Conservation (phyloP, 208 protist genomes). For the Acanthamoeba royreba region DNA sequence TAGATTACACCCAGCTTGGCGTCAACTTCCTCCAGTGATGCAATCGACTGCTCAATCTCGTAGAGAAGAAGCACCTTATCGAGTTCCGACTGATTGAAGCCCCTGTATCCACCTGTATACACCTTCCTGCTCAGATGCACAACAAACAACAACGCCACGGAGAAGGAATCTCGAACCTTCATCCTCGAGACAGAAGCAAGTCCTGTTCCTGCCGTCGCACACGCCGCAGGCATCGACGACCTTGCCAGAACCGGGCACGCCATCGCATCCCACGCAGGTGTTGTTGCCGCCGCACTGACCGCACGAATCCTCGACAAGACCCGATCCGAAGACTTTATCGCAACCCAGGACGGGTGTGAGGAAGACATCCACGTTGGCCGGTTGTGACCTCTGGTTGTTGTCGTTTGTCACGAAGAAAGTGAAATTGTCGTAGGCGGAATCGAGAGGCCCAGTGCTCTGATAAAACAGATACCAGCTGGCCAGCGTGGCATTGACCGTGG, state of each 20-base stretch:
- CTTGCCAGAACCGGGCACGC: slow-evolving; percentile 1
- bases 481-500: neutral
- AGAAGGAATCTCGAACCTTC: neutral
- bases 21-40: neutral
- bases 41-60: neutral
- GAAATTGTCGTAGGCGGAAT: neutral
- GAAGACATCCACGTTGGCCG: neutral
- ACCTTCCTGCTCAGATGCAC: neutral
- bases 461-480: neutral
- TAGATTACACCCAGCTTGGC: neutral
- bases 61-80: slow-evolving; percentile 18
- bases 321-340: neutral
- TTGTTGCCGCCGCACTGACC: neutral
- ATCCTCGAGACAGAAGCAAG: slow-evolving; percentile 7
- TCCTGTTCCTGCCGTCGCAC: neutral
- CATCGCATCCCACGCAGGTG: slow-evolving; percentile 12
- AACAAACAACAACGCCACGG: neutral
- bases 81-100: neutral
- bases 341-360: neutral
- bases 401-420: neutral
- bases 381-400: neutral
- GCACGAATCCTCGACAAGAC: neutral
- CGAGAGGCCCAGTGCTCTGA: neutral
- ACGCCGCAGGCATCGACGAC: neutral
- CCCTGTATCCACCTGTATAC: neutral